phyloP scores from a whole-genome alignment of 352 stramenopile genomes.

The Elongisporangium undulatum region DNA sequence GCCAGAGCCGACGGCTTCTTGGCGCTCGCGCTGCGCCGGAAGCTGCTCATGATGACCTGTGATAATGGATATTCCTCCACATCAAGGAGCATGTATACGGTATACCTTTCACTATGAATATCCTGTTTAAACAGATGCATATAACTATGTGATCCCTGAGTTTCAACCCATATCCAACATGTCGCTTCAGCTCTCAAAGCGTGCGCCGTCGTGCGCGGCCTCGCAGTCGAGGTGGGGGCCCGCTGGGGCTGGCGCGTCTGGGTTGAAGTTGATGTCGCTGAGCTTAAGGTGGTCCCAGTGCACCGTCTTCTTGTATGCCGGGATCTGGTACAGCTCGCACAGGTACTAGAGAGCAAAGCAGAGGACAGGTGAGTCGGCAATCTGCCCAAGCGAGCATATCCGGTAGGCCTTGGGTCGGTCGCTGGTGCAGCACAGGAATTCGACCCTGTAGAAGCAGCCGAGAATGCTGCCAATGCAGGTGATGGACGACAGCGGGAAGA shows the following conservation, averaged over 20 bases:
- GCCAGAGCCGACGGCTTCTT: neutral
- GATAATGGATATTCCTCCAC: too few species aligned
- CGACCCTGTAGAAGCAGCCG: neutral
- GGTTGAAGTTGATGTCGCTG: conserved; percentile 79
- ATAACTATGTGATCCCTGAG: too few species aligned
- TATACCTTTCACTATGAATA: too few species aligned
- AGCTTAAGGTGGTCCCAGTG: conserved; percentile 86
- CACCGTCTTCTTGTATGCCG: conserved; percentile 49
- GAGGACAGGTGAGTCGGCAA: too few species aligned
- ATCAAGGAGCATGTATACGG: too few species aligned
- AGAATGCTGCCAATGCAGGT: neutral
- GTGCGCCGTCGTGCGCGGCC: conserved; percentile 18
- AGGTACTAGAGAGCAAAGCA: too few species aligned
- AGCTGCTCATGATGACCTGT: neutral
- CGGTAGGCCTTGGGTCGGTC: neutral
- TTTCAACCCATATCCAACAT: too few species aligned
- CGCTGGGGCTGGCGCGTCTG: conserved; percentile 67
- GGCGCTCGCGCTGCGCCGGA: neutral
- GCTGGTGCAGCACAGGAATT: neutral
- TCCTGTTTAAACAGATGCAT: too few species aligned
- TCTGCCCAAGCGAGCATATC: conserved; percentile 5
- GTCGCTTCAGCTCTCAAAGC: too few species aligned
- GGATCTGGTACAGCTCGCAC: conserved; percentile 68
- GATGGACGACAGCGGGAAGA: neutral
- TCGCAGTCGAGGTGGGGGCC: conserved; percentile 25